Evolutionary conservation across 345 rosid species (phyloP).

Genomic region (Carallia pectinifolia): DNA sequence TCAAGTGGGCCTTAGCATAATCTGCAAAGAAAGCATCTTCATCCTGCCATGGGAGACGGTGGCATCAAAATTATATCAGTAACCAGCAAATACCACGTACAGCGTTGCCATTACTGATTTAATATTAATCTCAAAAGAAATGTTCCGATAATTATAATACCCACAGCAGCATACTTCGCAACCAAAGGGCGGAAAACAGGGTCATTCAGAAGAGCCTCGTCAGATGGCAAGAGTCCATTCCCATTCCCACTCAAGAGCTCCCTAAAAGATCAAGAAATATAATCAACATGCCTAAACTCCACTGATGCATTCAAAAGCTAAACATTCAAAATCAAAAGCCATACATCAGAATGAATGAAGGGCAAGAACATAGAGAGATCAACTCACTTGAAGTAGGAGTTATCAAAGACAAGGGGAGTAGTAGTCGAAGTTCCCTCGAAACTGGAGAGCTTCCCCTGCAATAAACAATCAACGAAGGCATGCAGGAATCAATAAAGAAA

Average conservation of each 20-base stretch:
- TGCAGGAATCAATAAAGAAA: not conserved
- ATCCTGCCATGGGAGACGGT: conserved; percentile 40
- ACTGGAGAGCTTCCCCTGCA: conserved; percentile 96
- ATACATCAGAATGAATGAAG: not conserved
- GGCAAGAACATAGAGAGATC: not conserved
- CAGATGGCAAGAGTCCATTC: conserved; percentile 77
- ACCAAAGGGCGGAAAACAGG: conserved; percentile 83
- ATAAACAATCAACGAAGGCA: not conserved
- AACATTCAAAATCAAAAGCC: not conserved
- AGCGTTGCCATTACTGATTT: not conserved
- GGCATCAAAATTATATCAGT: not conserved
- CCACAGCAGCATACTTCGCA: conserved; percentile 82
- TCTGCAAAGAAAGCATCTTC: conserved; percentile 92
- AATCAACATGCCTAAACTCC: not conserved
- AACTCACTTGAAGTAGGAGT: conserved; percentile 82
- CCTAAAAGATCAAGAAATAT: conserved; percentile 29
- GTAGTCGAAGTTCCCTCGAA: conserved; percentile 92
- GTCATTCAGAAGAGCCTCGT: conserved; percentile 77
- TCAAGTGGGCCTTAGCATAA: conserved; percentile 73
- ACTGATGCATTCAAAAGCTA: not conserved
- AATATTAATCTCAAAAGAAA: not conserved
- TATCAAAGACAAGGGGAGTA: conserved; percentile 91
- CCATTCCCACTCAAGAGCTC: conserved; percentile 79
- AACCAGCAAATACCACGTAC: not conserved
- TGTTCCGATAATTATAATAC: conserved; percentile 7